These are phyloP conservation scores for Penicillium cataractarum DNA, from an alignment of 495 filamentous ascomycete species.

Conservation along the genomic window DNA sequence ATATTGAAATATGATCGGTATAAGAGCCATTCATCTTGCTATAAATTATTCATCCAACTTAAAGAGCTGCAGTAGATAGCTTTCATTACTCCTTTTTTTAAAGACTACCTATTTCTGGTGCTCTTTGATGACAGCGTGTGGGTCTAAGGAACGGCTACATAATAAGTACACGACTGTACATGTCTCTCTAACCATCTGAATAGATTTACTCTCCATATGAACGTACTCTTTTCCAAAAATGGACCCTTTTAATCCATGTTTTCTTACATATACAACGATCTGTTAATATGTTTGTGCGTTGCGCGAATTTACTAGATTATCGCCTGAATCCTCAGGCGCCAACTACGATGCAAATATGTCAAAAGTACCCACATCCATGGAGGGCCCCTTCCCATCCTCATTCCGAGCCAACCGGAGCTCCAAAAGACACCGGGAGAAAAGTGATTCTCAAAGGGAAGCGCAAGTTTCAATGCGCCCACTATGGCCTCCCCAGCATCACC, in stretches of 20 bases:
- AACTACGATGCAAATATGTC: conserved; percentile 14
- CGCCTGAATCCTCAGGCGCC: conserved; percentile 8
- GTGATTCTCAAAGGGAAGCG: neutral
- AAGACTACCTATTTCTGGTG: too few relatives aligned
- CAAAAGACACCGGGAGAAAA: conserved; percentile 4
- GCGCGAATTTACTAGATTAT: neutral
- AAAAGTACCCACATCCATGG: conserved; percentile 16
- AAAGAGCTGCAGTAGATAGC: neutral
- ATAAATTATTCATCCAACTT: neutral
- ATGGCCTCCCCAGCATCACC: conserved; percentile 31
- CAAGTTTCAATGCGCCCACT: conserved; percentile 19
- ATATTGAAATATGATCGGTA: neutral
- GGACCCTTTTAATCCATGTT: too few relatives aligned
- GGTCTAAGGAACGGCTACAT: too few relatives aligned
- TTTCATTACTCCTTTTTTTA: too few relatives aligned
- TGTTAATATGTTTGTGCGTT: too few relatives aligned
- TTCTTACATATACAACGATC: too few relatives aligned
- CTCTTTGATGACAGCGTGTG: too few relatives aligned
- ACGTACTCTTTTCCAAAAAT: too few relatives aligned
- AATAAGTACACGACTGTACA: too few relatives aligned
- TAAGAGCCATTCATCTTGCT: neutral
- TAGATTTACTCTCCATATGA: too few relatives aligned
- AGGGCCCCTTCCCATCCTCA: conserved; percentile 8
- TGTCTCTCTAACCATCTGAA: too few relatives aligned
- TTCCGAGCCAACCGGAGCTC: conserved; percentile 24